Conservation (phyloP, 257 asterid genomes). For the Gentiana dahurica region DNA sequence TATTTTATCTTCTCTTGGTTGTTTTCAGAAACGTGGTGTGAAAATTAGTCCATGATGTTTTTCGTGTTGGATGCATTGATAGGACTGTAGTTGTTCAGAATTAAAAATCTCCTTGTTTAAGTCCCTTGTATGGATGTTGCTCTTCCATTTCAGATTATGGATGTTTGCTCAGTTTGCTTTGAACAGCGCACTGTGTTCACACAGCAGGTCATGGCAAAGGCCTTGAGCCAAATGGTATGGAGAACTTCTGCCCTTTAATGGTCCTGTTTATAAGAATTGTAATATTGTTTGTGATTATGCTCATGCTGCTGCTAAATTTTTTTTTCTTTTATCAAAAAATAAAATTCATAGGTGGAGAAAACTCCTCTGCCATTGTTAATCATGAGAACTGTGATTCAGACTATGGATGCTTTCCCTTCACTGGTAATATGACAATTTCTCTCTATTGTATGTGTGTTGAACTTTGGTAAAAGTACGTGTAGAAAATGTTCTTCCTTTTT, state of each 20-base stretch:
- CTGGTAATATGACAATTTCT: slow-evolving; percentile 38
- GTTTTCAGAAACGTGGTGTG: too few species aligned
- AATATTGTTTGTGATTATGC: neutral
- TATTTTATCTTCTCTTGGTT: too few species aligned
- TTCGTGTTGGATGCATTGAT: too few species aligned
- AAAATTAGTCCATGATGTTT: too few species aligned
- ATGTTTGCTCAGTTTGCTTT: slow-evolving; percentile 96
- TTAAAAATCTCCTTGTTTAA: too few species aligned
- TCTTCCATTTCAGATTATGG: slow-evolving; percentile 58
- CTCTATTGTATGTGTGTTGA: too few species aligned
- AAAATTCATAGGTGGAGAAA: slow-evolving; percentile 57
- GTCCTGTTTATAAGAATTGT: neutral
- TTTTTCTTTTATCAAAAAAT: too few species aligned
- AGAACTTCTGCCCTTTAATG: neutral
- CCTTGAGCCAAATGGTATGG: slow-evolving; percentile 84
- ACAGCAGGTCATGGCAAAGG: slow-evolving; percentile 84
- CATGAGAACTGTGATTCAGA: slow-evolving; percentile 99
- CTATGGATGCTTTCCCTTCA: slow-evolving; percentile 90
- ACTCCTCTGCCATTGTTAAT: slow-evolving; percentile 85
- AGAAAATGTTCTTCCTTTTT: too few species aligned
- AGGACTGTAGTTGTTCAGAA: too few species aligned
- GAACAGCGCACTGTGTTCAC: slow-evolving; percentile 99
- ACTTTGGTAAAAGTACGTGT: too few species aligned
- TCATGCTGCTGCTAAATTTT: slow-evolving; percentile 1
- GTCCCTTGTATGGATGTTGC: neutral